phyloP scores from a whole-genome alignment of 2,329 filamentous ascomycete genomes.

The Aureobasidium melanogenum region DNA sequence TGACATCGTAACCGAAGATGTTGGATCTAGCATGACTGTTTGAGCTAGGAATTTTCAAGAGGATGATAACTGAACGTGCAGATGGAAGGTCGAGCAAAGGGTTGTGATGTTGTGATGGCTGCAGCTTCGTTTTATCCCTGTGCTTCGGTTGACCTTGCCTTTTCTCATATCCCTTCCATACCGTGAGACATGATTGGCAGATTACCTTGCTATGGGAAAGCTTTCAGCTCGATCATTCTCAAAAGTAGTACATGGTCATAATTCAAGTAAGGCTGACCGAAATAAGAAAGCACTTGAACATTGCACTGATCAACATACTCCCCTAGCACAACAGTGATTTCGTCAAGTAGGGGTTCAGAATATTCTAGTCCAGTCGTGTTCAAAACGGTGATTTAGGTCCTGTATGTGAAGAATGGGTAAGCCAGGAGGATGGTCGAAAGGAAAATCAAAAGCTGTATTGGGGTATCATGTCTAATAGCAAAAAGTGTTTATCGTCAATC shows the following conservation, averaged over 20 bases:
- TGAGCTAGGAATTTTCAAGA: not conserved
- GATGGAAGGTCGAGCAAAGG: not conserved
- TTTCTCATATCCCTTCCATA: not conserved
- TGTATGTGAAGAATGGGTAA: too few relatives aligned
- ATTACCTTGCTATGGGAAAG: not conserved
- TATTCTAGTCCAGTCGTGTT: too few relatives aligned
- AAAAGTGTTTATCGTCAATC: not conserved
- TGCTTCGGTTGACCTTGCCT: not conserved
- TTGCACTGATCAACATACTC: too few relatives aligned
- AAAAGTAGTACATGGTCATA: not conserved
- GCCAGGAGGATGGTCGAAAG: too few relatives aligned
- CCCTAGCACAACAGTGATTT: too few relatives aligned
- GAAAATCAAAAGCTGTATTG: not conserved
- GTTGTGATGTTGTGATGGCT: not conserved
- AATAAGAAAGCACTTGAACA: too few relatives aligned
- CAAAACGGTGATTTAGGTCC: too few relatives aligned
- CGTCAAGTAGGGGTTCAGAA: too few relatives aligned
- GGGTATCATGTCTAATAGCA: not conserved
- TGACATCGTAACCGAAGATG: not conserved
- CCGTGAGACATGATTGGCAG: not conserved
- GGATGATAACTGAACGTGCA: not conserved
- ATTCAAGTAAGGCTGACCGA: not conserved
- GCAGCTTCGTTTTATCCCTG: not conserved
- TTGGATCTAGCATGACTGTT: not conserved
- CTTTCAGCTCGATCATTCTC: not conserved